Conservation (phyloP, 176 grass and related monocot species). For the Zoysia pacifica region DNA sequence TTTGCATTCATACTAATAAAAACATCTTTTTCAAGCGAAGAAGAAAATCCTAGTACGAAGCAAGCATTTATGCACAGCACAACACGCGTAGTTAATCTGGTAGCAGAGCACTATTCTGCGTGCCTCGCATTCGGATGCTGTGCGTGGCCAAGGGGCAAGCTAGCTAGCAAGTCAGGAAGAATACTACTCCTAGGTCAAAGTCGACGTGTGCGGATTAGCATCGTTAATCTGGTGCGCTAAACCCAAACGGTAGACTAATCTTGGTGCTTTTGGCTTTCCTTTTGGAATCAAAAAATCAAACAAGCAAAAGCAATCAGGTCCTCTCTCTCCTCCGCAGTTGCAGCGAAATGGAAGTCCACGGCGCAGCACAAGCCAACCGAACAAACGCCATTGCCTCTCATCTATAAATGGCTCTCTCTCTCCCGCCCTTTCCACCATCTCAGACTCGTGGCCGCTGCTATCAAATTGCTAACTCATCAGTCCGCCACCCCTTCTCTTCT, state of each 20-base stretch:
- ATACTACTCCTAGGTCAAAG: background rate
- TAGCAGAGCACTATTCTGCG: too few species aligned
- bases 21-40: too few species aligned
- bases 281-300: background rate
- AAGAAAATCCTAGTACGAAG: too few species aligned
- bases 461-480: too few species aligned
- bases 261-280: constrained; percentile 59
- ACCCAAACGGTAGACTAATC: constrained; percentile 28
- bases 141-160: too few species aligned
- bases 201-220: constrained; percentile 31
- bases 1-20: too few species aligned
- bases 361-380: background rate
- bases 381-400: background rate
- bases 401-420: constrained; percentile 63
- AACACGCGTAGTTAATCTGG: background rate
- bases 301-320: constrained; percentile 20
- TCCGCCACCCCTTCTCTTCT: too few species aligned
- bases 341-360: constrained; percentile 49
- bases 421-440: constrained; percentile 46
- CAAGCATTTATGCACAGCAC: too few species aligned
- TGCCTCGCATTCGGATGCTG: too few species aligned
- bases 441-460: too few species aligned
- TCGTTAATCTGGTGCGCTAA: constrained; percentile 33
- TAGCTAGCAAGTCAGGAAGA: too few species aligned
- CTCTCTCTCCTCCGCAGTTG: constrained; percentile 27